A percentile compares a stretch with the other conserved stretches of the same genome.
Evolutionary conservation across 2,329 filamentous ascomycete species (phyloP).

Genomic region (Hymenoscyphus albidus): DNA sequence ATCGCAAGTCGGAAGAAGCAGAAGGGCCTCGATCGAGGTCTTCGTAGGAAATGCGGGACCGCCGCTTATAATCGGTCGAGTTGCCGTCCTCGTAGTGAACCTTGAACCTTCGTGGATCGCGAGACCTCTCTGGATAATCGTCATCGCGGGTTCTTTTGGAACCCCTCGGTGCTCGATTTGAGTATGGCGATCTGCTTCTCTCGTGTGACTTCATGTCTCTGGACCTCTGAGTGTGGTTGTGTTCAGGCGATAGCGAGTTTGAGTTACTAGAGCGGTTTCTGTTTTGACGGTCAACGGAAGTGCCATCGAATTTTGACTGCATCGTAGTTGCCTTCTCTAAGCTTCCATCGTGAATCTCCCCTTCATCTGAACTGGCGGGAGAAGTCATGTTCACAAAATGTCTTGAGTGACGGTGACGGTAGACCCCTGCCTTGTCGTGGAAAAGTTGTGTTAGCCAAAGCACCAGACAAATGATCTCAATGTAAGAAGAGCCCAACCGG

Average conservation of each 20-base stretch:
- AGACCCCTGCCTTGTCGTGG: constrained; percentile 34
- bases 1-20: constrained; percentile 36
- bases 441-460: constrained; percentile 37
- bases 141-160: constrained; percentile 66
- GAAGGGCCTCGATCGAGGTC: constrained; percentile 48
- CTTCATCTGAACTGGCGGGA: constrained; percentile 72
- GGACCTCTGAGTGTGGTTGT: constrained; percentile 40
- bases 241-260: constrained; percentile 36
- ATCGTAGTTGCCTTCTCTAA: constrained; percentile 87
- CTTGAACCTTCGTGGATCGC: constrained; percentile 58
- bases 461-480: constrained; percentile 33
- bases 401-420: constrained; percentile 23
- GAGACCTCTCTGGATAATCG: constrained; percentile 46
- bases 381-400: constrained; percentile 42
- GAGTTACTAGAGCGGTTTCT: constrained; percentile 57
- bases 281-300: constrained; percentile 87
- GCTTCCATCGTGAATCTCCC: constrained; percentile 77
- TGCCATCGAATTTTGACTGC: constrained; percentile 70
- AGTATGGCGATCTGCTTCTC: constrained; percentile 54
- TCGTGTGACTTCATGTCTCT: constrained; percentile 42
- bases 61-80: constrained; percentile 43
- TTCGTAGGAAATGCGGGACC: constrained; percentile 49
- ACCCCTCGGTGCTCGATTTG: constrained; percentile 43
- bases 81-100: constrained; percentile 55
- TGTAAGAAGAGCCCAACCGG: constrained; percentile 39